Base-by-base conservation (phyloP, 768 basidiomycete genomes). In the Strobilomyces dryophilus region DNA sequence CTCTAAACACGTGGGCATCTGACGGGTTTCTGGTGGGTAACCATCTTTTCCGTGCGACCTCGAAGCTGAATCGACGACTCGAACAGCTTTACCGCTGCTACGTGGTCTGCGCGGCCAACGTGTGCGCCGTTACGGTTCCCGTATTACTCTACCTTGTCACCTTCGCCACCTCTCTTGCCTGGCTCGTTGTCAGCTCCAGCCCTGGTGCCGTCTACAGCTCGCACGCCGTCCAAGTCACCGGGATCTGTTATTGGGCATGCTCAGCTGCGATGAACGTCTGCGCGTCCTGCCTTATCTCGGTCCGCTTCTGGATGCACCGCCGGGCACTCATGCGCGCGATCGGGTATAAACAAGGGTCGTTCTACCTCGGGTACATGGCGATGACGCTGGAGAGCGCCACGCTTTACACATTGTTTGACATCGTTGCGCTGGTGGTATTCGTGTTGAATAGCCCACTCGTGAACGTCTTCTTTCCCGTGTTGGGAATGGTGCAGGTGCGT, bases 311-410 rank as follows among this genome's bases (percentile, higher is more conserved):
- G 58, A 51, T 66, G 37, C 54, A 66, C 21, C 48, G 61, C 7
- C 64, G 37, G 1, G 46, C 61, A 0, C 36, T 63, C 46, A 39
- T 52, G 1, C 31, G 14, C 2, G 56, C 61, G 0, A 14, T 57
- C 44, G 61, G 61, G 1, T 39, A 49, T 0, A 49, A 40, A 1
- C 61, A 61, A 8, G 63, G 58, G 2, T 17, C 47, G 18, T 63
- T 65, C 18, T 64, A 66, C 34, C 41, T 65, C 35, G 29, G 52
- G 2, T 65, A 61, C n/a, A 61, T 66, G 61, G 52, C 61, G 1
- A 61, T 65, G 64, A 61, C 61, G 20, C 58, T 65, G 41, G 63
- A 65, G 50, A 64, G 63, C 50, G 63, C 63, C 0, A 0, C 51
- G 44, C 29, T 65, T 31, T 65, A 65, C 21, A 57, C 63, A 0